Conservation (phyloP, 108 stramenopile species). For the Fistulifera solaris region DNA sequence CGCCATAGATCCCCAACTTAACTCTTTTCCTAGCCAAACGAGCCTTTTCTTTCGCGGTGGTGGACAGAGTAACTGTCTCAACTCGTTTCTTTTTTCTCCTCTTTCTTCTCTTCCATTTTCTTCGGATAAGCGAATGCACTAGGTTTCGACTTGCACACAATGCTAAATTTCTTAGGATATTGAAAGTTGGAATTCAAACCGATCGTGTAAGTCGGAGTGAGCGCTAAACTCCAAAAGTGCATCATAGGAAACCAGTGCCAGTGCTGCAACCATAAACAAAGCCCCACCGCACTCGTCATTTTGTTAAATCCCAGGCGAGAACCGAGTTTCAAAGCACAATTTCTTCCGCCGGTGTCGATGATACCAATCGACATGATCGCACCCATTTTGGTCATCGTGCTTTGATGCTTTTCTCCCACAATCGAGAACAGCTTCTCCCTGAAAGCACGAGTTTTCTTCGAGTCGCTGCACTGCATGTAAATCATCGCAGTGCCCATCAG, state of each 20-base stretch:
- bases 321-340: constrained; percentile 80
- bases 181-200: constrained; percentile 94
- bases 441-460: constrained; percentile 77
- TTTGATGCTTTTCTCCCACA: constrained; percentile 89
- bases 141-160: constrained; percentile 88
- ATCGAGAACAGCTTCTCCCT: constrained; percentile 73
- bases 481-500: constrained; percentile 95
- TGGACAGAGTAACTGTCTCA: constrained; percentile 93
- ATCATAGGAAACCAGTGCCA: constrained; percentile 99
- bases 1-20: constrained; percentile 38
- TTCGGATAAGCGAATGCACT: constrained; percentile 95
- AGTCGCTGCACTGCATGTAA: constrained; percentile 94
- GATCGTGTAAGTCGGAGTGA: constrained; percentile 92
- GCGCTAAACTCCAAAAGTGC: constrained; percentile 92
- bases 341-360: constrained; percentile 96
- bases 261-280: constrained; percentile 95
- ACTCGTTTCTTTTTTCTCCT: constrained; percentile 97
- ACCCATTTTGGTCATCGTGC: constrained; percentile 97
- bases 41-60: constrained; percentile 95
- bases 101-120: constrained; percentile 96
- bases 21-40: constrained; percentile 86
- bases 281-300: constrained; percentile 89
- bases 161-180: constrained; percentile 86
- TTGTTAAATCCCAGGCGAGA: constrained; percentile 93
- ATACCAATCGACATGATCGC: constrained; percentile 96